A percentile compares a stretch with the other conserved stretches of the same genome.
Evolutionary conservation across 2,329 filamentous ascomycete species (phyloP).

Genomic region (Aureobasidium lini): DNA sequence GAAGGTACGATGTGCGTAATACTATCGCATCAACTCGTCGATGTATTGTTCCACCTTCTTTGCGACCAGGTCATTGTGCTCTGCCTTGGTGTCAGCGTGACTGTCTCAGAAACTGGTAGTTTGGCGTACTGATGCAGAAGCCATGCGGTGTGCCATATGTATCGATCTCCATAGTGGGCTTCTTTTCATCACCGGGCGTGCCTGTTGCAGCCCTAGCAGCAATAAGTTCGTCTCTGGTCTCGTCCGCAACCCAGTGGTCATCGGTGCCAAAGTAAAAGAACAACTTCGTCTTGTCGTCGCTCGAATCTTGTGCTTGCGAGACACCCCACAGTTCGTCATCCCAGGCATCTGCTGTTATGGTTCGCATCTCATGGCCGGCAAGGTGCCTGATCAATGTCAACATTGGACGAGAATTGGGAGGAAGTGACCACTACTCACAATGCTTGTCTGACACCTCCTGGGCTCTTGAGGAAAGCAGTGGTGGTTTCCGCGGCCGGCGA

Average conservation of each 20-base stretch:
- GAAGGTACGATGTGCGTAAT: background rate
- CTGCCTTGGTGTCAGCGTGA: slow-evolving; percentile 22
- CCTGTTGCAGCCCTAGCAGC: slow-evolving; percentile 30
- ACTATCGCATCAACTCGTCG: background rate
- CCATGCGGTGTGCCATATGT: slow-evolving; percentile 49
- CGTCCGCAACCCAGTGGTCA: slow-evolving; percentile 56
- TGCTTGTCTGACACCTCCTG: slow-evolving; percentile 46
- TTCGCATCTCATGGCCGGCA: slow-evolving; percentile 50
- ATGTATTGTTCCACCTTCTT: slow-evolving; percentile 44
- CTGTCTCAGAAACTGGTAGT: too few species aligned
- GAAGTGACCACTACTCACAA: slow-evolving; percentile 28
- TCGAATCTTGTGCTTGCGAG: slow-evolving; percentile 9
- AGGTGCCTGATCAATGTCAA: slow-evolving; percentile 31
- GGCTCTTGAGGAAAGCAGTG: slow-evolving; percentile 42
- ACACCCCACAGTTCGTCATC: slow-evolving; percentile 53
- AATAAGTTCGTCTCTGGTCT: slow-evolving; percentile 50
- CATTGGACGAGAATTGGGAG: background rate
- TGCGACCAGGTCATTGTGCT: slow-evolving; percentile 42
- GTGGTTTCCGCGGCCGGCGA: slow-evolving; percentile 41
- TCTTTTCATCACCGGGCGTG: slow-evolving; percentile 30
- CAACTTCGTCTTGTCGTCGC: slow-evolving; percentile 33
- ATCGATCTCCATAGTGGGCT: slow-evolving; percentile 49
- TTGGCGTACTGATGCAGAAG: slow-evolving; percentile 49
- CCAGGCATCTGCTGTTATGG: slow-evolving; percentile 51
- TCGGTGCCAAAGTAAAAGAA: slow-evolving; percentile 53